These are phyloP conservation scores for Populus hybrid DNA, from an alignment of 441 rosid species.

Conservation along the genomic window DNA sequence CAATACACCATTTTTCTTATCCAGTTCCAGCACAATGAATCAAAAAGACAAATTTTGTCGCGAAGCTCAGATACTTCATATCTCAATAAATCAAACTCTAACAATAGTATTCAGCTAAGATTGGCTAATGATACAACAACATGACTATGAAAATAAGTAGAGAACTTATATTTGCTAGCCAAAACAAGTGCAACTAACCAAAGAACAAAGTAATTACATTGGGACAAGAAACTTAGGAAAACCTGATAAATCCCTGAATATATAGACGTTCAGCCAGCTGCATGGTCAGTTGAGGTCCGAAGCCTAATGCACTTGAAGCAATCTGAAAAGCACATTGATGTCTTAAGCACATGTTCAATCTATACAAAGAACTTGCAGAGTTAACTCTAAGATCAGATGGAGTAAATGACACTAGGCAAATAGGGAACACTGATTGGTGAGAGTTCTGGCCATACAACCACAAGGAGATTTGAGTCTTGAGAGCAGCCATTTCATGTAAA, in stretches of 20 bases:
- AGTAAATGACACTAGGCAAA: neutral
- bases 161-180: neutral
- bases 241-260: constrained; percentile 95
- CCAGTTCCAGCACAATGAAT: neutral
- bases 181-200: neutral
- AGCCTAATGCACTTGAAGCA: constrained; percentile 93
- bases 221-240: constrained; percentile 14
- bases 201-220: constrained; percentile 12
- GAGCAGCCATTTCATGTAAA: neutral
- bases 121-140: neutral
- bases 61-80: neutral
- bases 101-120: neutral
- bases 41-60: neutral
- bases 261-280: constrained; percentile 86
- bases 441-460: neutral
- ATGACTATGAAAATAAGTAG: neutral
- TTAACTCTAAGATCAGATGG: neutral
- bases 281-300: constrained; percentile 96
- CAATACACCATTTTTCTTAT: neutral
- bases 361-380: neutral
- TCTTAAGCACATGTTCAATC: neutral
- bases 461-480: neutral
- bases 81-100: neutral
- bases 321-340: constrained; percentile 40
- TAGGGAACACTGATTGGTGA: neutral